Conservation (phyloP, 495 filamentous ascomycete genomes). For the Aspergillus indologenus region DNA sequence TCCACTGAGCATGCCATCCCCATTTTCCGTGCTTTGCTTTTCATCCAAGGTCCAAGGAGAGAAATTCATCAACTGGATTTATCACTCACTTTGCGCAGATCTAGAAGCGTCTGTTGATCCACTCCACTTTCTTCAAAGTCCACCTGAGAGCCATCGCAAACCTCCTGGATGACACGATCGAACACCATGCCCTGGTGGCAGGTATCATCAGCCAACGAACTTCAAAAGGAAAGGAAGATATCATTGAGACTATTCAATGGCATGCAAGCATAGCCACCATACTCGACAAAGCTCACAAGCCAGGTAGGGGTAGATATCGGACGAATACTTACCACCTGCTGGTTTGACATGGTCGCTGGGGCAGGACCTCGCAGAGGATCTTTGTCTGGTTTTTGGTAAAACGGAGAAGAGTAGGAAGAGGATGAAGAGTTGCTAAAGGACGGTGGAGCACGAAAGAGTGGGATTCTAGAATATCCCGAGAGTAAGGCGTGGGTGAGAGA, state of each 20-base stretch:
- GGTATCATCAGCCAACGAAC: conserved; percentile 37
- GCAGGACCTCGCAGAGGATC: conserved; percentile 10
- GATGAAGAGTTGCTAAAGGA: conserved; percentile 8
- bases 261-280: no score
- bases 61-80: conserved; percentile 13
- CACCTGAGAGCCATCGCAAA: conserved; percentile 80
- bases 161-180: conserved; percentile 84
- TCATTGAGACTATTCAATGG: conserved; percentile 15
- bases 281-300: neutral
- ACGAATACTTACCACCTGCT: conserved; percentile 58
- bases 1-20: conserved; percentile 2
- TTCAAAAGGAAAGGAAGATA: conserved; percentile 16
- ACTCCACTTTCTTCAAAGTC: conserved; percentile 98
- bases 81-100: conserved; percentile 73
- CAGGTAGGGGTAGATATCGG: conserved; percentile 23
- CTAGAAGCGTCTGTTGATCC: conserved; percentile 75
- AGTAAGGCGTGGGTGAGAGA: conserved; percentile 3
- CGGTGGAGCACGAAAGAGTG: neutral
- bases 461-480: conserved; percentile 9
- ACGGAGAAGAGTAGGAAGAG: conserved; percentile 7
- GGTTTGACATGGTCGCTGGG: conserved; percentile 55
- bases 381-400: conserved; percentile 8
- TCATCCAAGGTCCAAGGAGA: conserved; percentile 16
- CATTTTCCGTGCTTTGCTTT: conserved; percentile 5
- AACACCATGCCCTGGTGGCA: conserved; percentile 71